Evolutionary conservation across 352 stramenopile genomes (phyloP).

Genomic region (Hyphochytrium catenoides): DNA sequence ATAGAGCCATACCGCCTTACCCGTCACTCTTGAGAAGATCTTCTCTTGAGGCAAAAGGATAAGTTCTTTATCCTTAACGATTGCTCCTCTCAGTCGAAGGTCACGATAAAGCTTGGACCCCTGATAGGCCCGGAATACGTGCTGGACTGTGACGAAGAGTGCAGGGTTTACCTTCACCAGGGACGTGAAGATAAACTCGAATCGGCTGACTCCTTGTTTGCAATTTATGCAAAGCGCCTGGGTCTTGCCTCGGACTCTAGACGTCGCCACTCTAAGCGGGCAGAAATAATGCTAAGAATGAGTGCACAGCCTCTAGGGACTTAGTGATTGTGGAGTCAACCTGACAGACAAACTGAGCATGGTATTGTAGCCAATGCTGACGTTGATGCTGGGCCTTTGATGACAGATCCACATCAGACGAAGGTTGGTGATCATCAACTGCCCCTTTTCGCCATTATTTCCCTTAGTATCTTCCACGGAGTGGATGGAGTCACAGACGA

Average conservation of each 20-base stretch:
- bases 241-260: slow-evolving; percentile 61
- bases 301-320: too few relatives aligned
- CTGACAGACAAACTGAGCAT: slow-evolving; percentile 32
- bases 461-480: slow-evolving; percentile 81
- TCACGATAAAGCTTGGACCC: slow-evolving; percentile 74
- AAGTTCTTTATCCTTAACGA: slow-evolving; percentile 57
- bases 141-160: slow-evolving; percentile 75
- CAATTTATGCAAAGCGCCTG: slow-evolving; percentile 75
- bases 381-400: slow-evolving; percentile 49
- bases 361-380: slow-evolving; percentile 60
- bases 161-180: slow-evolving; percentile 67
- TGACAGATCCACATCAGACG: slow-evolving; percentile 68
- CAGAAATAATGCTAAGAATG: too few relatives aligned
- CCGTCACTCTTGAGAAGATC: slow-evolving; percentile 45
- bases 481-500: slow-evolving; percentile 70
- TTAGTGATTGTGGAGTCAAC: too few relatives aligned
- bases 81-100: slow-evolving; percentile 68
- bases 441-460: slow-evolving; percentile 72
- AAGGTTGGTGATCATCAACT: slow-evolving; percentile 72
- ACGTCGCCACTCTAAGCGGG: slow-evolving; percentile 47
- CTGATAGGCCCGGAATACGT: slow-evolving; percentile 72
- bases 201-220: slow-evolving; percentile 54
- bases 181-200: slow-evolving; percentile 84
- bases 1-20: too few relatives aligned
- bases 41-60: slow-evolving; percentile 61